Base-by-base conservation (phyloP, 192 early-diverging fungal genomes). In the Dissophora ornata region DNA sequence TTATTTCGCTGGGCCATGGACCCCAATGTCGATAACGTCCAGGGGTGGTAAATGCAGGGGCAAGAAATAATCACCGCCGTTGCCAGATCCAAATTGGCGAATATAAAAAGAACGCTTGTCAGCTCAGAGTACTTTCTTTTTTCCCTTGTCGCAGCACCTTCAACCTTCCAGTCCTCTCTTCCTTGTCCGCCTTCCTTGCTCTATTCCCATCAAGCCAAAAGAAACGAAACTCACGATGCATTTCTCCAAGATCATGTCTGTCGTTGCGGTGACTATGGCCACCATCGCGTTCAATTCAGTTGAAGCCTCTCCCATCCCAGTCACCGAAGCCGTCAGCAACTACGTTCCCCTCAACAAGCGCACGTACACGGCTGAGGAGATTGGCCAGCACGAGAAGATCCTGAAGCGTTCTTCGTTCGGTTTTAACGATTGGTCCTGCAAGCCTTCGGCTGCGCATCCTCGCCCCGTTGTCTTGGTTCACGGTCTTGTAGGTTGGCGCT, bases 341-440 rank as follows among this genome's bases (percentile, higher is more conserved):
- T 77, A 77, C 41, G 44, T 77, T n/a, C 71, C 71, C n/a, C 25
- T 67, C 11, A 66, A 57, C 44, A 24, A 77, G 29, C 71, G 71
- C 32, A 22, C 12, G 21, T 77, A 66, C 52, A 67, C 71, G 0
- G 63, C 71, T 13, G 71, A 61, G 26, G 30, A 67, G 33, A 21
- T 77, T 26, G 71, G 54, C 8, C 29, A 52, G 8, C 42, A 67
- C 40, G 64, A 77, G 38, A 52, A 41, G 12, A 25, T 67, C 30
- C 19, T 57, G 19, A 77, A 77, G 52, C 63, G 73, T 12, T 42
- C 73, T 5, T 62, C 45, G 4, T n/a, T 47, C 24, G 73, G 73
- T 4, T 29, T 62, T 11, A 77, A 77, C 28, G 58, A 77, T 26
- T 77, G 73, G 73, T 41, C 30, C 32, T 77, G 73, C 59, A 67